Evolutionary conservation across 2,329 filamentous ascomycete genomes (phyloP), one percentile per base, ranked within the genome.

Genomic region (Penicillium crustosum): DNA sequence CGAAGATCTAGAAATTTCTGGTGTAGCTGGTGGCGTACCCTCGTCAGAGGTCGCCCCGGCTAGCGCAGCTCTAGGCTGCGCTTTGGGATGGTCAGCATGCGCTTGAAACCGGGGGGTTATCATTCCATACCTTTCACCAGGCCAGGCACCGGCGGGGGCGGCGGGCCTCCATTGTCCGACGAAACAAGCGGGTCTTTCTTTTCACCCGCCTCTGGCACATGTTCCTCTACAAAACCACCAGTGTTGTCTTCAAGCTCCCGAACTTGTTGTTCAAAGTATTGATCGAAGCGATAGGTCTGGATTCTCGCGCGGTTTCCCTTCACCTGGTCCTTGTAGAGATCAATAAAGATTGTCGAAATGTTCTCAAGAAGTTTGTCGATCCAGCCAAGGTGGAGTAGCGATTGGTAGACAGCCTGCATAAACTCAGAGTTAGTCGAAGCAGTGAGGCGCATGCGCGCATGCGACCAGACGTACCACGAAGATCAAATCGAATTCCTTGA

Each of bases 311-410:
- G 85, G 27, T 89, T 85, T 66, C 90, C 90, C 73, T 87, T 92
- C 55, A 99, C 80, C 74, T 96, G 89, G 58, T 94, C 89, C 65
- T 88, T 90, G 74, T 97, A 99, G 29, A 97, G 83, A 64, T 92
- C 90, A 65, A 94, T 83, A 71, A 97, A 99, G 35, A 99, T 87
- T 10, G 90, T 92, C 73, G 89, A 91, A 69, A 97, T 91, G 70
- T 97, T 96, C 71, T 97, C 93, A 65, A 99, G 86, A 48, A 99
- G 87, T 74, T 94, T 92, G 76, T 99, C 94, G 64, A 97, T 91
- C 94, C 95, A 99, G 13, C 90, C 93, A 9, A 99, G 85, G 75
- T 97, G 93, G 31, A 99, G 84, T 33, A 99, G 86, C 39, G 93
- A 97, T 73, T 96, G 90, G 76, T 99, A 99, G 63, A 99, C 94